phyloP scores from a whole-genome alignment of 495 filamentous ascomycete species.

The Hyaloscypha finlandica region DNA sequence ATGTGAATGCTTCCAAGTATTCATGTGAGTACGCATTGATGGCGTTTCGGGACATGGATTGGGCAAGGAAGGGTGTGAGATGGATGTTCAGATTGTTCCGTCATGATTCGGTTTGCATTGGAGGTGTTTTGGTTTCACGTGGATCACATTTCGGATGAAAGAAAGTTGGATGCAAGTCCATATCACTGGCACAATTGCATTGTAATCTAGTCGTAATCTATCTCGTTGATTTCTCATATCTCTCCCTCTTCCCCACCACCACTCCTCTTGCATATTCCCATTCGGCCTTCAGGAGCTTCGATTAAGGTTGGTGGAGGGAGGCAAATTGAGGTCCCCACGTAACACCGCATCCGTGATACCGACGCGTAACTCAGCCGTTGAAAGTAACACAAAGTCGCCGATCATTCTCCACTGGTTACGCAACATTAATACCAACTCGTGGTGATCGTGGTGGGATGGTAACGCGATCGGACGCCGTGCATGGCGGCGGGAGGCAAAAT shows the following conservation, averaged over 20 bases:
- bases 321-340: neutral
- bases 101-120: conserved; percentile 1
- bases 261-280: neutral
- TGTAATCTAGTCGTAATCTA: conserved; percentile 3
- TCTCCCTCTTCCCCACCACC: neutral
- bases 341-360: neutral
- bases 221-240: neutral
- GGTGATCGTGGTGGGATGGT: neutral
- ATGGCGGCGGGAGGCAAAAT: neutral
- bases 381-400: neutral
- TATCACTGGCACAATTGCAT: conserved; percentile 1
- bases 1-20: conserved; percentile 30
- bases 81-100: conserved; percentile 19
- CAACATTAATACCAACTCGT: neutral
- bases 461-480: neutral
- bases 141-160: neutral
- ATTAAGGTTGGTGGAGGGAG: too few relatives aligned
- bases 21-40: neutral
- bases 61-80: conserved; percentile 1
- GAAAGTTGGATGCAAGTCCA: neutral
- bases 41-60: neutral
- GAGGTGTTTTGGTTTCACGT: neutral
- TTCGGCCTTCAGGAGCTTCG: too few relatives aligned
- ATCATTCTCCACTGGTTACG: neutral
- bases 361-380: neutral